Conservation (phyloP, 352 stramenopile species). For the Pythium apleroticum region DNA sequence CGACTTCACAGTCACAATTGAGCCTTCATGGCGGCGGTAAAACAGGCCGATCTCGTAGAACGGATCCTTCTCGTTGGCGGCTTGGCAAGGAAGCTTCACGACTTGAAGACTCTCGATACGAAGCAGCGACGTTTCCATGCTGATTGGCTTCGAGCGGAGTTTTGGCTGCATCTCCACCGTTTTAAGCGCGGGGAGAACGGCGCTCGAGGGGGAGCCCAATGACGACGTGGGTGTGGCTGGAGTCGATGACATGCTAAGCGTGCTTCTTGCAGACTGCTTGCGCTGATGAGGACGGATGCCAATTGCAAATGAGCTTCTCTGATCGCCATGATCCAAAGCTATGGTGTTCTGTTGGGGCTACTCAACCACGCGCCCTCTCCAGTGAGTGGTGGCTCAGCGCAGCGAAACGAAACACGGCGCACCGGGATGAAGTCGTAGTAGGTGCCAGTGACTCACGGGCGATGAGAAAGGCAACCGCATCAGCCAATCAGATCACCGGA, state of each 20-base stretch:
- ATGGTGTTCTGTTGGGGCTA: no score
- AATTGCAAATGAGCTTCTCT: neutral
- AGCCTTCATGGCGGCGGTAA: neutral
- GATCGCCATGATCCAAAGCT: neutral
- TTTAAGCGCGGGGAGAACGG: neutral
- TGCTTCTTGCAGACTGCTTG: neutral
- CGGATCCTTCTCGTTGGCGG: neutral
- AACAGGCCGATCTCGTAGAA: conserved; percentile 10
- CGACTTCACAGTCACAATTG: neutral
- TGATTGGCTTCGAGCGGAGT: neutral
- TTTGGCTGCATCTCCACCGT: neutral
- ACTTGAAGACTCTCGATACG: neutral
- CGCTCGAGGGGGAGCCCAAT: neutral
- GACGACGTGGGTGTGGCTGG: neutral
- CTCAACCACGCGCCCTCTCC: no score
- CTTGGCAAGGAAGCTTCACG: neutral
- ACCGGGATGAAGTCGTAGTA: neutral
- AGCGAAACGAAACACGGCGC: neutral
- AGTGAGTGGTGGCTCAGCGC: neutral
- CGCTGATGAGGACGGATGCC: neutral
- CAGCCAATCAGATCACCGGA: neutral
- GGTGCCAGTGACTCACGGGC: no score
- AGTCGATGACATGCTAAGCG: neutral
- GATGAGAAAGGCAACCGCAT: neutral
- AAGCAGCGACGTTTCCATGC: neutral